Base-by-base conservation (phyloP, 2,329 filamentous ascomycete genomes). In the Diaporthe batatas region DNA sequence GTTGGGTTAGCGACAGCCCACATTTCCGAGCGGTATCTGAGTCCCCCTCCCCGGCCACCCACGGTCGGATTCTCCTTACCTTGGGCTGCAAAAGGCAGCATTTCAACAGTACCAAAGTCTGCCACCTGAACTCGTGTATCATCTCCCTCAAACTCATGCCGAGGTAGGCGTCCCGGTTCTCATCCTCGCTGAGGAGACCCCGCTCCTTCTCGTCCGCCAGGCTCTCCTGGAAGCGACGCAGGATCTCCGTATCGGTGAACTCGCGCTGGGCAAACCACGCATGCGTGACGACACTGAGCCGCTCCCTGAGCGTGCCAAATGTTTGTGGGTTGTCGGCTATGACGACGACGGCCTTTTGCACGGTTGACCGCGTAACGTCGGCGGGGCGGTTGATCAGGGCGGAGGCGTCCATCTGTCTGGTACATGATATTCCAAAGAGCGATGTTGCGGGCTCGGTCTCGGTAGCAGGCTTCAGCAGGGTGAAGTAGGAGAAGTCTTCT, bases 401-500 rank as follows among this genome's bases (percentile, higher is more conserved):
- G 18, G 91, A 90, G 21, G 95, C 89, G 79, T 97, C 94, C 79
- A 99, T 89, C 84, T 98, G 96, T 73, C 96, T 90, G 21, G 96
- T 98, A 82, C 96, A 99, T 23, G 95, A 93, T 80, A 99, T 98
- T 75, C 96, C 96, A 80, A 99, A 99, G 29, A 99, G 90, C 32
- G 94, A 97, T 2, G 94, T 95, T 39, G 91, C 90, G 8, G 92
- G 89, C 44, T 84, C 80, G 25, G 81, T 78, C 68, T 83, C 83
- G 75, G 83, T 87, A 70, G 87, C 87, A 59, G 91, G 90, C 39
- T 91, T 90, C 73, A 94, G 88, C 68, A 99, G 91, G 11, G 96
- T 98, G 82, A 99, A 99, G 85, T 99, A 99, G 68, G 95, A 98
- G 86, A 98, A 99, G 84, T 98, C 96, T 84, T 99, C 96, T 72